A percentile compares a stretch with the other conserved stretches of the same genome.
Conservation (phyloP, 2,329 filamentous ascomycete genomes). For the Colletotrichum godetiae region DNA sequence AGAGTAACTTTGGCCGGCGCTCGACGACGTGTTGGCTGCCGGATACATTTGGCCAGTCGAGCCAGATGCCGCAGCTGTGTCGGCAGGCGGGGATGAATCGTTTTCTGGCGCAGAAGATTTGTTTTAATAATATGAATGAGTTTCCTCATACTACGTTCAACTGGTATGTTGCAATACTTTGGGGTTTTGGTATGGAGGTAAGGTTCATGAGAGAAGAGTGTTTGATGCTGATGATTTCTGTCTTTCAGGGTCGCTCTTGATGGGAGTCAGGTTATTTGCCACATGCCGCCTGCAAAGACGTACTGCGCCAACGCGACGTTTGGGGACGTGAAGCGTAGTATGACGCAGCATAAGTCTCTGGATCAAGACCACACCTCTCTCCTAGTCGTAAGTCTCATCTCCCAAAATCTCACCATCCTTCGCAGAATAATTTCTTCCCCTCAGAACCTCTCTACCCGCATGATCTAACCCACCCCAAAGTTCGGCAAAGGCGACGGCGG, state of each 20-base stretch:
- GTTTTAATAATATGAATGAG: constrained; percentile 81
- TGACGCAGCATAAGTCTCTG: constrained; percentile 75
- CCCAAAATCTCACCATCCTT: not conserved
- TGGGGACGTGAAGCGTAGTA: constrained; percentile 72
- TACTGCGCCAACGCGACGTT: constrained; percentile 75
- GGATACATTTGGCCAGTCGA: constrained; percentile 77
- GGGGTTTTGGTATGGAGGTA: too few species aligned
- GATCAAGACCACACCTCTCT: constrained; percentile 74
- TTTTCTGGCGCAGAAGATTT: constrained; percentile 77
- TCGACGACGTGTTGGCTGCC: constrained; percentile 76
- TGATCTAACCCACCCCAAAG: not conserved
- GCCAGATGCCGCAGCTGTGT: constrained; percentile 74
- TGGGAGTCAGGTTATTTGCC: constrained; percentile 76
- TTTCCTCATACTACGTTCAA: constrained; percentile 79
- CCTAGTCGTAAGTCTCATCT: constrained; percentile 56
- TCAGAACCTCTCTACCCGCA: too few species aligned
- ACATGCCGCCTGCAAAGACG: constrained; percentile 75
- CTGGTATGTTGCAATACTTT: constrained; percentile 52
- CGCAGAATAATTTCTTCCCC: too few species aligned
- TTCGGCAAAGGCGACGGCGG: constrained; percentile 78
- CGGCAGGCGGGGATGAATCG: constrained; percentile 74
- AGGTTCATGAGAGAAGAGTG: too few species aligned
- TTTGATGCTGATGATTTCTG: not conserved
- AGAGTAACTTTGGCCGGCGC: constrained; percentile 72
- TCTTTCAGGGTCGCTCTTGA: constrained; percentile 64